Evolutionary conservation across 2,329 filamentous ascomycete genomes (phyloP), one percentile per base, ranked within the genome.

Genomic region (Colletotrichum theobromicola): DNA sequence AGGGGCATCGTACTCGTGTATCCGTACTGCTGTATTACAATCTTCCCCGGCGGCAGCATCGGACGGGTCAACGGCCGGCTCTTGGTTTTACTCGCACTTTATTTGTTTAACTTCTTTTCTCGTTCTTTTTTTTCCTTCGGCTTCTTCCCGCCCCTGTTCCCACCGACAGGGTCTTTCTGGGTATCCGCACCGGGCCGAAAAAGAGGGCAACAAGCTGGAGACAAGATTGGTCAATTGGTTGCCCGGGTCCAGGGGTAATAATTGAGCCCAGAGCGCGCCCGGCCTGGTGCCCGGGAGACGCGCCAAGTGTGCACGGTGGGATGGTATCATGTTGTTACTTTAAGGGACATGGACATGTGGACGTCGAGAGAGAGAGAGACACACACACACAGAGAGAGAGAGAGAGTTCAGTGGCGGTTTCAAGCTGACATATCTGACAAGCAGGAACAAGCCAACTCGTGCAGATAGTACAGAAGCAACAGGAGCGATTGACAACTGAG

Each of bases 171-270:
- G 68, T 35, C 26, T 46, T 67, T 72, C 26, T 34, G 30, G 32
- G 68, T 50, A 72, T 72, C 72, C 72, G 46, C 68, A 72, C 61
- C 62, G 68, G 68, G 61, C 72, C 72, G 68, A 53, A 61, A 55
- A 58, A 72, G 26, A 42, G 57, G 68, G 53, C 28, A 55, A 10
- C 21, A 24, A 21, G 7, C 62, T 66, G 67, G 37, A 63, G 34
- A 32, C 53, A 42, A 32, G 42, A 67, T 74, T 74, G 72, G 62
- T 28, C 72, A 74, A 63, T 74, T 28, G 72, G 57, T 24, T 30
- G 61, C 30, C 46, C 28, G 30, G 30, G 28, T 15, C 68, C 72
- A 67, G 68, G 67, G 72, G 61, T 61, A 61, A 42, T 61, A 30
- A 46, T 26, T 65, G 32, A 42, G 21, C 7, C 21, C 60, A 62